Evolutionary conservation across 352 stramenopile genomes (phyloP).

Genomic region (Elongisporangium undulatum): DNA sequence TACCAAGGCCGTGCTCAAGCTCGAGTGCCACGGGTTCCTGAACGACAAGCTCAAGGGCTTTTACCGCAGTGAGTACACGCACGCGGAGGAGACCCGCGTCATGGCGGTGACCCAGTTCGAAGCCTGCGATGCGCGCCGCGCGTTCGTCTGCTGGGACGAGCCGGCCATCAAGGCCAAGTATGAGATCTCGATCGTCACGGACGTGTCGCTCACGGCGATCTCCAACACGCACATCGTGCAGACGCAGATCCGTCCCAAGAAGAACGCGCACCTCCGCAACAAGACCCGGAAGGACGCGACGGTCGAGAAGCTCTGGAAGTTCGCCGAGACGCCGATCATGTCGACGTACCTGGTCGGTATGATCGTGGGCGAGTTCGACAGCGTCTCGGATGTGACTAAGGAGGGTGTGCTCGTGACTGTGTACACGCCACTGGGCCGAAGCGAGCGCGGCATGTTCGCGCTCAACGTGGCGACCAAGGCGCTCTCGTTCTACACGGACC

Average conservation of each 20-base stretch:
- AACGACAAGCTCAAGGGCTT: conserved; percentile 96
- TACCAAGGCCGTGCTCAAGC: conserved; percentile 22
- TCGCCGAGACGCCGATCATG: conserved; percentile 95
- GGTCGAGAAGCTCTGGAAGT: conserved; percentile 73
- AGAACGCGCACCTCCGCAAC: conserved; percentile 50
- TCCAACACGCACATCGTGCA: conserved; percentile 96
- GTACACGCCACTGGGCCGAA: conserved; percentile 94
- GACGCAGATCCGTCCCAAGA: conserved; percentile 52
- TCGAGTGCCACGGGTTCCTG: conserved; percentile 62
- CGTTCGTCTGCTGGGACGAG: conserved; percentile 98
- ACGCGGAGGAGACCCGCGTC: conserved; percentile 88
- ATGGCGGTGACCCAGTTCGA: conserved; percentile 92
- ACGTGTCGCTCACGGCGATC: conserved; percentile 88
- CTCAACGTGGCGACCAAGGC: conserved; percentile 67
- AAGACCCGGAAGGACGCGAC: conserved; percentile 26
- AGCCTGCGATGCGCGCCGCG: conserved; percentile 87
- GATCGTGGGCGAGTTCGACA: conserved; percentile 96
- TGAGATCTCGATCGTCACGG: conserved; percentile 89
- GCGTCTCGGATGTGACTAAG: conserved; percentile 85
- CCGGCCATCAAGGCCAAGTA: conserved; percentile 96
- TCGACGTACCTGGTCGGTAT: conserved; percentile 95
- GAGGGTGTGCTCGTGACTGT: conserved; percentile 92
- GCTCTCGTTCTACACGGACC: conserved; percentile 67
- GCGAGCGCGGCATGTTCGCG: conserved; percentile 89
- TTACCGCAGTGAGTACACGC: conserved; percentile 92